Evolutionary conservation across 139 green algal species (phyloP), one percentile per base, ranked within the genome.

Genomic region (Choricystis sp.): DNA sequence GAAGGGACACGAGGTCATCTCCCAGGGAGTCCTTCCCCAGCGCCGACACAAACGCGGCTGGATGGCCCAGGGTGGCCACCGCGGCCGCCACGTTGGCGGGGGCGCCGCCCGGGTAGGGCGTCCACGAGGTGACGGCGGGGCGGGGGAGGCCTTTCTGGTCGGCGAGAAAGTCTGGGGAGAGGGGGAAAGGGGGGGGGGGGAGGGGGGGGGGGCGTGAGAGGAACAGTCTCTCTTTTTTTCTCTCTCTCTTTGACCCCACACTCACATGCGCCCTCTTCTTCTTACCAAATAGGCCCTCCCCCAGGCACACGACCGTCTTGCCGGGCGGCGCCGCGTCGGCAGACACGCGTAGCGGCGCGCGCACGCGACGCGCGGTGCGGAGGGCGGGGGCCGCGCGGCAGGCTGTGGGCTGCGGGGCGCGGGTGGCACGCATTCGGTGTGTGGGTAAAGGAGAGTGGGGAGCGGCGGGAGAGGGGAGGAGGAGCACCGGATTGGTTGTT

Each of bases 101-200:
- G 0, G 88, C 88, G 16, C 88, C 88, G 5, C 88, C 88, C 3
- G 87, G 84, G 58, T 87, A 89, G 4, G 85, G 84, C 24, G 79
- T 94, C 87, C 88, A 95, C 4, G 72, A 83, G 14, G 63, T 69
- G 1, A 94, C 86, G 57, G 90, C 60, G 4, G 91, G 77, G 3
- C 74, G 70, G 2, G 83, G 63, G 24, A 83, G 30, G 4, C 85
- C 85, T 56, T 81, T 74, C 60, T 94, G 78, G 29, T 92, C 81
- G 2, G 86, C 85, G 30, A 94, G 77, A 49, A 85, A 84, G 65
- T 94, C 86, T 94, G 81, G 27, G 61, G 25, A 40, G 19, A 2
- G 20, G 27, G 19, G 26, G 16, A 30, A 66, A 14, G 40, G 5
- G 24, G 31, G 25, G 26, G n/a, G 5, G 57, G 26, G 16, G 56